A percentile compares a stretch with the other conserved stretches of the same genome.
These are phyloP conservation scores for Lentinus brumalis DNA, from an alignment of 768 basidiomycete species.

Conservation along the genomic window DNA sequence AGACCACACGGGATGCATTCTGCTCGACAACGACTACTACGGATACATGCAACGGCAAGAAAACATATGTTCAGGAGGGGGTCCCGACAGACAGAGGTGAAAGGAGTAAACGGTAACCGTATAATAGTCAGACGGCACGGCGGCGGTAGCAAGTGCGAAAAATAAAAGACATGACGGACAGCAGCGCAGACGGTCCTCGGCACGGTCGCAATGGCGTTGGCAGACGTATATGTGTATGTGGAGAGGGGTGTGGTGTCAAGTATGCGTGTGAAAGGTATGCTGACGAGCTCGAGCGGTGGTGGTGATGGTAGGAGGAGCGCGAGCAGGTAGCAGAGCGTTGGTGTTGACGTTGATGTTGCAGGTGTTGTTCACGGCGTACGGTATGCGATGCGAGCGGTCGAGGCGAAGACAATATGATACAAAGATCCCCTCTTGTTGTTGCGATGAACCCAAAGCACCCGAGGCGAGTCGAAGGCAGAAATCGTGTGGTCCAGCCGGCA, in stretches of 20 bases:
- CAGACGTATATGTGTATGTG: background rate
- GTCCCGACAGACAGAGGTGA: constrained; percentile 7
- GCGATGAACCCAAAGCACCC: constrained; percentile 8
- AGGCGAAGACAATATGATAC: constrained; percentile 21
- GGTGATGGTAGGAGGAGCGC: background rate
- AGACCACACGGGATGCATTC: constrained; percentile 12
- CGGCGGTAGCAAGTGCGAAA: background rate
- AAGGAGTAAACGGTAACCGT: constrained; percentile 12
- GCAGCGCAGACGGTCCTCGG: constrained; percentile 5
- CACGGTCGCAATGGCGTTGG: constrained; percentile 9
- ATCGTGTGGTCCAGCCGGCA: constrained; percentile 13
- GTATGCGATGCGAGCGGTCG: constrained; percentile 10
- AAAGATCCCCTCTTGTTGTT: constrained; percentile 20
- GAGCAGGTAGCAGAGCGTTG: background rate
- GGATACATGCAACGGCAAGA: constrained; percentile 13
- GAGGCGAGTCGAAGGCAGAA: constrained; percentile 3
- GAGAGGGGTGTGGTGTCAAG: background rate
- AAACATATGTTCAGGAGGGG: background rate
- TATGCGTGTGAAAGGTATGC: background rate
- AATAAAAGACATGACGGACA: constrained; percentile 5
- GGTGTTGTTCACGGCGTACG: background rate
- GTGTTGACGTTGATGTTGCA: background rate
- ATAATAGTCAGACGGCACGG: constrained; percentile 3
- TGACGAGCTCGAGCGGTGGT: background rate
- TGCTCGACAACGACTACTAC: constrained; percentile 4